Percentiles rank a stretch among this genome's conserved stretches.
Conservation (phyloP, 495 filamentous ascomycete genomes). For the Tuber magnatum region DNA sequence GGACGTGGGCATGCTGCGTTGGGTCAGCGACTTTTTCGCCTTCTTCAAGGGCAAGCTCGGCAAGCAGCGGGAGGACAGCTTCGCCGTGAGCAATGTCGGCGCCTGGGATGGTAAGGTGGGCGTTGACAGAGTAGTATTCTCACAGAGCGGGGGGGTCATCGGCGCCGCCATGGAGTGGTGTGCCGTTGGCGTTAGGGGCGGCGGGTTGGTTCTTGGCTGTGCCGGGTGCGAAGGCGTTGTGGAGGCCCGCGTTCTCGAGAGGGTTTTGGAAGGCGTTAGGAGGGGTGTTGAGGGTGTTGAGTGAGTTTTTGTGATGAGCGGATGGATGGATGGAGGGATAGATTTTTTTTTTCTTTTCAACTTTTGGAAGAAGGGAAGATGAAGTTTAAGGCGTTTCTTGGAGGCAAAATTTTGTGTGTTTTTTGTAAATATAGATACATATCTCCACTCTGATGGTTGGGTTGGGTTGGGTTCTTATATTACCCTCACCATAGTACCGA, state of each 20-base stretch:
- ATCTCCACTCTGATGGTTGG: not conserved
- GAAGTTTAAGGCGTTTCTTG: not conserved
- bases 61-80: conserved; percentile 38
- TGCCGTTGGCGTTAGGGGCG: conserved; percentile 43
- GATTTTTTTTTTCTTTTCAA: not conserved
- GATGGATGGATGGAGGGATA: not conserved
- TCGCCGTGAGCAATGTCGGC: conserved; percentile 48
- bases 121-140: conserved; percentile 43
- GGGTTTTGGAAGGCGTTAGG: conserved; percentile 33
- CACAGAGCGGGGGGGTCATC: conserved; percentile 46
- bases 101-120: conserved; percentile 36
- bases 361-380: not conserved
- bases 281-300: conserved; percentile 28
- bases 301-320: not conserved
- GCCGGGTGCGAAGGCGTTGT: conserved; percentile 42
- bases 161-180: conserved; percentile 44
- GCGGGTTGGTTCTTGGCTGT: conserved; percentile 41
- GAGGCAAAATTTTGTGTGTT: not conserved
- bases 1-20: conserved; percentile 43
- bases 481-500: not conserved
- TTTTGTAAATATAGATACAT: not conserved
- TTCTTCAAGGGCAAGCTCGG: conserved; percentile 43
- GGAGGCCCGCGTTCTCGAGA: conserved; percentile 39
- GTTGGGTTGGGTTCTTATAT: not conserved
- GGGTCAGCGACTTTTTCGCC: conserved; percentile 41